Conservation (phyloP, 2,329 filamentous ascomycete species). For the Ilyonectria robusta region DNA sequence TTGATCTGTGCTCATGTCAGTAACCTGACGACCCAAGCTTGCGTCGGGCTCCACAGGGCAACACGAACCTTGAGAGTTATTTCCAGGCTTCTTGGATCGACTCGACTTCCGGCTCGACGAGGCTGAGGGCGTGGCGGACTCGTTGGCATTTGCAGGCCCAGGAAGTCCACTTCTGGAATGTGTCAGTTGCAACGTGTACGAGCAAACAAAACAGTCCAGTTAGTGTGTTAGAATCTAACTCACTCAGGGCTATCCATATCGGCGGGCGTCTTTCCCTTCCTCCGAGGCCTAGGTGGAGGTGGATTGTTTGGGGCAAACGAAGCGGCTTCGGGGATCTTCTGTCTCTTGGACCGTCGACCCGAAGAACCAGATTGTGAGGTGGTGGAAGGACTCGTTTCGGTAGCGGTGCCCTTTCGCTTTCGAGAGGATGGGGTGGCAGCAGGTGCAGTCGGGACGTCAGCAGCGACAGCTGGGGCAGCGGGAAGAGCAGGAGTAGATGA, state of each 20-base stretch:
- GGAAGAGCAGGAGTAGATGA: constrained; percentile 59
- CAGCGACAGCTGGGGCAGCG: constrained; percentile 55
- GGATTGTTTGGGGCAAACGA: constrained; percentile 51
- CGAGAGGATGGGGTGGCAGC: constrained; percentile 65
- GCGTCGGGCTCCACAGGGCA: not conserved
- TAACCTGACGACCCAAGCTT: not conserved
- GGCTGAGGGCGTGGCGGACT: constrained; percentile 70
- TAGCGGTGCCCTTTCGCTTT: constrained; percentile 82
- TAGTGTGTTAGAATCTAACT: constrained; percentile 33
- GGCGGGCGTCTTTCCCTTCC: constrained; percentile 72
- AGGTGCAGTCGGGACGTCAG: constrained; percentile 58
- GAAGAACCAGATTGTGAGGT: constrained; percentile 52
- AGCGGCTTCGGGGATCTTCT: constrained; percentile 71
- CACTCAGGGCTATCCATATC: constrained; percentile 84
- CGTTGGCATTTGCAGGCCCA: constrained; percentile 74
- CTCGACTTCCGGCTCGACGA: constrained; percentile 81
- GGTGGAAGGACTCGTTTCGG: constrained; percentile 62
- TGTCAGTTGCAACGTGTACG: constrained; percentile 28
- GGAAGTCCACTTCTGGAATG: constrained; percentile 42
- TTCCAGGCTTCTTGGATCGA: constrained; percentile 76
- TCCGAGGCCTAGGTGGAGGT: constrained; percentile 63
- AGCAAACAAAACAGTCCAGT: not conserved
- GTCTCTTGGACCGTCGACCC: constrained; percentile 78
- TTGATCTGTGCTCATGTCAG: constrained; percentile 51
- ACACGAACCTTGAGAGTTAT: constrained; percentile 59